These are phyloP conservation scores for Trypanosoma conorhini DNA, from an alignment of 208 protist genomes.

Conservation along the genomic window DNA sequence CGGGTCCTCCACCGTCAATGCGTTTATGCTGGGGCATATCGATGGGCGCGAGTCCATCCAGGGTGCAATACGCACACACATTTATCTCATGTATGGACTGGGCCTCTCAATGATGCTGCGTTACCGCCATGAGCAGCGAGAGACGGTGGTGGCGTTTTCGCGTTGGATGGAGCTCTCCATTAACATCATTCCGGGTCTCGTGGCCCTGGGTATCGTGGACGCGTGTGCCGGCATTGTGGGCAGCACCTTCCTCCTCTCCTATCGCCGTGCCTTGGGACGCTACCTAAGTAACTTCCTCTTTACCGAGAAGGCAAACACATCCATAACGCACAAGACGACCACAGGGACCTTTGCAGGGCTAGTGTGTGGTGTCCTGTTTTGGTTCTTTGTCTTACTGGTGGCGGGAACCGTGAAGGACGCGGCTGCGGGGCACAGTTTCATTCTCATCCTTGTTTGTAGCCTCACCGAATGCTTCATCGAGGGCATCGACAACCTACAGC, in stretches of 20 bases:
- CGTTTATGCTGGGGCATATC: conserved; percentile 70
- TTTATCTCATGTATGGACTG: conserved; percentile 85
- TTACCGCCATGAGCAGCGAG: conserved; percentile 51
- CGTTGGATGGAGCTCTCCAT: conserved; percentile 68
- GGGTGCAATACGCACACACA: conserved; percentile 83
- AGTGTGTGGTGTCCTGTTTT: conserved; percentile 71
- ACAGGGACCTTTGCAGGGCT: conserved; percentile 79
- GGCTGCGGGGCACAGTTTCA: conserved; percentile 42
- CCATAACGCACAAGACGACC: conserved; percentile 90
- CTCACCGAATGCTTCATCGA: conserved; percentile 88
- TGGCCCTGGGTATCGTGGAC: conserved; percentile 85
- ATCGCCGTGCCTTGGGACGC: conserved; percentile 59
- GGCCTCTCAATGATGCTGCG: conserved; percentile 71
- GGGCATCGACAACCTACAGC: conserved; percentile 88
- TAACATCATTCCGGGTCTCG: conserved; percentile 84
- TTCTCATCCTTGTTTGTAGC: conserved; percentile 71
- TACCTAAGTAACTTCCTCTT: conserved; percentile 81
- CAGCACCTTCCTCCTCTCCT: conserved; percentile 67
- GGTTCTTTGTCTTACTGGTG: conserved; percentile 54
- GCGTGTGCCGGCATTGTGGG: conserved; percentile 82
- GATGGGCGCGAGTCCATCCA: conserved; percentile 67
- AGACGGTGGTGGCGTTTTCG: conserved; percentile 12
- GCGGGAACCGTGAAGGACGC: not conserved
- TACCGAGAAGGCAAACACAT: conserved; percentile 72
- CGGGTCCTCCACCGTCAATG: conserved; percentile 45